Evolutionary conservation across 2,329 filamentous ascomycete species (phyloP).

Genomic region (Colletotrichum salicis): DNA sequence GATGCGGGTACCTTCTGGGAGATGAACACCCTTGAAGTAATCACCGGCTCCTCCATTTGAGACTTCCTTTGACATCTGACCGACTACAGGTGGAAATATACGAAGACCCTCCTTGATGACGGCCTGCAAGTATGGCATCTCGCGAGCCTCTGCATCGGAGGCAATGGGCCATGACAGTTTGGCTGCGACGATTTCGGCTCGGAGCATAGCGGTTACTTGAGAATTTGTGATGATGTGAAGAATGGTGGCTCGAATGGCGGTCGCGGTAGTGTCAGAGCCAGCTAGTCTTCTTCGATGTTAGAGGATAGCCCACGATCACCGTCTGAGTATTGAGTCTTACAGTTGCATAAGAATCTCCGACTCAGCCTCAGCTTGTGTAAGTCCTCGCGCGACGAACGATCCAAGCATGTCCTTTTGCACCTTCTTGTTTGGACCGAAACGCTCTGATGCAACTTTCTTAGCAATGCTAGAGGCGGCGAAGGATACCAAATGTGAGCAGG

Average conservation of each 20-base stretch:
- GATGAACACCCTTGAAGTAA: conserved; percentile 45
- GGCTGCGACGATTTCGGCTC: conserved; percentile 52
- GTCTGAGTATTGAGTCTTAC: conserved; percentile 27
- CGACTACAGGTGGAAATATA: conserved; percentile 50
- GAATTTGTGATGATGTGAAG: conserved; percentile 64
- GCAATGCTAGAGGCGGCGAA: conserved; percentile 47
- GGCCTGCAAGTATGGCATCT: conserved; percentile 59
- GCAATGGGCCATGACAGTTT: conserved; percentile 38
- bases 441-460: conserved; percentile 55
- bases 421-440: conserved; percentile 55
- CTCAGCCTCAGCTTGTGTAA: conserved; percentile 51
- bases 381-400: conserved; percentile 52
- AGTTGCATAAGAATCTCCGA: conserved; percentile 57
- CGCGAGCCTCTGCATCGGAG: conserved; percentile 46
- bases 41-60: conserved; percentile 47
- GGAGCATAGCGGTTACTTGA: conserved; percentile 56
- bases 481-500: neutral
- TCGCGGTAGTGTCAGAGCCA: conserved; percentile 69
- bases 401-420: conserved; percentile 63
- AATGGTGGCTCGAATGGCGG: conserved; percentile 63
- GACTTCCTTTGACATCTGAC: conserved; percentile 51
- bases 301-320: neutral
- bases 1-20: conserved; percentile 47
- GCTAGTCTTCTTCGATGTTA: conserved; percentile 52
- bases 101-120: conserved; percentile 61